A percentile compares a stretch with the other conserved stretches of the same genome.
These are phyloP conservation scores for Fomitopsis schrenkii DNA, from an alignment of 1,284 basidiomycete genomes.

Conservation along the genomic window DNA sequence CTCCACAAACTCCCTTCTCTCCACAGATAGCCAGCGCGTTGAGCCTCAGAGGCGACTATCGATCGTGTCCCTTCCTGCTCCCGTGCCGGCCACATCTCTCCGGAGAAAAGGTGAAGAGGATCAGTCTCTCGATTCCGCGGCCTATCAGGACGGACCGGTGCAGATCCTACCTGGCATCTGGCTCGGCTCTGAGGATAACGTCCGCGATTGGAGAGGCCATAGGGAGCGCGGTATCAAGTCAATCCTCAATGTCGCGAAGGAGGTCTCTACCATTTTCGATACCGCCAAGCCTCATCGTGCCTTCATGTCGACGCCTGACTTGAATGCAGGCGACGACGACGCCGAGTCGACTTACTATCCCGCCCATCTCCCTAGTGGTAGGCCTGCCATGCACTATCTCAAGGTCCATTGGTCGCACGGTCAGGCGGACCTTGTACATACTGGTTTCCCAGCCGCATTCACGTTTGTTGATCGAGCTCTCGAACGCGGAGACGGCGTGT, in stretches of 20 bases:
- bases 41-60: constrained; percentile 46
- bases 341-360: constrained; percentile 54
- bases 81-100: constrained; percentile 42
- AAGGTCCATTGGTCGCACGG: constrained; percentile 96
- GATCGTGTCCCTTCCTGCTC: constrained; percentile 57
- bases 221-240: constrained; percentile 73
- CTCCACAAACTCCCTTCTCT: constrained; percentile 45
- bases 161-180: constrained; percentile 89
- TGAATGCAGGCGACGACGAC: constrained; percentile 31
- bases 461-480: constrained; percentile 77
- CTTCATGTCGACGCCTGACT: constrained; percentile 66
- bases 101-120: constrained; percentile 67
- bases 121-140: constrained; percentile 47
- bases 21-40: constrained; percentile 30
- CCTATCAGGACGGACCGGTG: constrained; percentile 84
- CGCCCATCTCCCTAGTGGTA: constrained; percentile 56
- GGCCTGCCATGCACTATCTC: constrained; percentile 84
- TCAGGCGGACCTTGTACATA: constrained; percentile 78
- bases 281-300: constrained; percentile 44
- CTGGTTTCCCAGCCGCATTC: constrained; percentile 78
- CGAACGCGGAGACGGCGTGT: constrained; percentile 69
- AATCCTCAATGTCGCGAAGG: constrained; percentile 94
- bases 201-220: constrained; percentile 71
- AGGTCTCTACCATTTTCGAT: constrained; percentile 80
- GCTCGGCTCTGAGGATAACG: constrained; percentile 94